Percentiles rank a stretch among this genome's conserved stretches.
Evolutionary conservation across 345 rosid species (phyloP).

Genomic region (Lepidium africanum): DNA sequence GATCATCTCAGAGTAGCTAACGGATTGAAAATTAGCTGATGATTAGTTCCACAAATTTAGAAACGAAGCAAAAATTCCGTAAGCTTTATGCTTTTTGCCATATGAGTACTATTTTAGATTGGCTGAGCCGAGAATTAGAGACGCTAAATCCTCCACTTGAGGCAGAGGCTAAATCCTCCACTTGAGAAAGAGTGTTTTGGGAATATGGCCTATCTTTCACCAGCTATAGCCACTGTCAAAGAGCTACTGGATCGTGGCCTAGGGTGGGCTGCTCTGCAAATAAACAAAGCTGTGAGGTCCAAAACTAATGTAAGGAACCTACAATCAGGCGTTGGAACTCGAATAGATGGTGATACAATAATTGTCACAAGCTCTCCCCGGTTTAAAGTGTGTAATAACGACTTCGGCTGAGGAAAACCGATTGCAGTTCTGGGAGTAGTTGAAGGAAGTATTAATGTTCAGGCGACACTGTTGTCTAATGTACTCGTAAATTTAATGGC

Average conservation of each 20-base stretch:
- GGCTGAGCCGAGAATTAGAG: slow-evolving; percentile 5
- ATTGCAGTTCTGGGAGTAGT: slow-evolving; percentile 9
- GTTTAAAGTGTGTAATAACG: slow-evolving; percentile 29
- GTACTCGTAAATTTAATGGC: not conserved
- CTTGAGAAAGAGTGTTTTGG: slow-evolving; percentile 35
- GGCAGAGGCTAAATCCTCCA: slow-evolving; percentile 26
- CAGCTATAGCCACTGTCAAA: not conserved
- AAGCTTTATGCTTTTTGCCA: no score
- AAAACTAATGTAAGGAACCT: not conserved
- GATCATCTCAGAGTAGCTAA: no score
- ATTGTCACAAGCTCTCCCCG: slow-evolving; percentile 32
- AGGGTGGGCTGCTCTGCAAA: not conserved
- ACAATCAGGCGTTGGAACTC: not conserved
- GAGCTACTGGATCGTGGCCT: not conserved
- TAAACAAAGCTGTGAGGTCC: not conserved
- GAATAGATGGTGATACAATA: not conserved
- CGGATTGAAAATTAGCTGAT: no score
- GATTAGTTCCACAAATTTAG: no score
- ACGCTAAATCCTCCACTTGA: not conserved
- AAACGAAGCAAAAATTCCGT: no score
- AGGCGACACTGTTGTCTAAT: not conserved
- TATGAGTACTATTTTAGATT: no score
- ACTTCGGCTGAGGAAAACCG: slow-evolving; percentile 33
- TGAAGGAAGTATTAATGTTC: slow-evolving; percentile 1
- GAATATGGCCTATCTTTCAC: not conserved